These are phyloP conservation scores for Botryotinia calthae DNA, from an alignment of 2,329 filamentous ascomycete genomes.

Conservation along the genomic window DNA sequence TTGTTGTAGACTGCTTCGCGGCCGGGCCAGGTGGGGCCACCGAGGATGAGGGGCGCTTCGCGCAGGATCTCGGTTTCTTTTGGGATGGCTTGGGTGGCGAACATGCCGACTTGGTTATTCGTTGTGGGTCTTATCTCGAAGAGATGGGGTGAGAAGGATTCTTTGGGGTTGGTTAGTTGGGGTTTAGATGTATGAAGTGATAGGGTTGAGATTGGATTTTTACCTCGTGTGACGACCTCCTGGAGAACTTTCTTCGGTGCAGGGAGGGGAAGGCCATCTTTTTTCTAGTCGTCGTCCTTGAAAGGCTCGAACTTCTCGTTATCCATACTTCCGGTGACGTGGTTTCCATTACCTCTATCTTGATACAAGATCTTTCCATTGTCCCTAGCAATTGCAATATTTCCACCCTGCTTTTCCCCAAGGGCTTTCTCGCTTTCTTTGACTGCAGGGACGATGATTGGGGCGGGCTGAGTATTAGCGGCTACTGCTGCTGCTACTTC, in stretches of 20 bases:
- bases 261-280: rapidly evolving
- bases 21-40: neutral
- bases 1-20: neutral
- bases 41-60: neutral
- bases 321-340: rapidly evolving
- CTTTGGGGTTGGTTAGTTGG: neutral
- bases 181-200: neutral
- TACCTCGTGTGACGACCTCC: neutral
- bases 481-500: neutral
- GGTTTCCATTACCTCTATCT: neutral
- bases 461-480: no score
- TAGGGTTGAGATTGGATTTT: neutral
- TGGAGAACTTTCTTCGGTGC: neutral
- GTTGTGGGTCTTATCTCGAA: neutral
- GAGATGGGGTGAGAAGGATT: neutral
- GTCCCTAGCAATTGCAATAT: neutral
- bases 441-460: rapidly evolving
- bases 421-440: neutral
- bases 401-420: rapidly evolving
- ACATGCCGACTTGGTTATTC: neutral
- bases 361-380: neutral
- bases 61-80: neutral
- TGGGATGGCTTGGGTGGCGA: neutral
- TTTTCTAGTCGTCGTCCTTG: neutral
- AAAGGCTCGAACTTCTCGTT: neutral